Percentiles rank a stretch among this genome's conserved stretches.
phyloP scores from a whole-genome alignment of 306 rosid species.

The Cucurbita ficifolia region DNA sequence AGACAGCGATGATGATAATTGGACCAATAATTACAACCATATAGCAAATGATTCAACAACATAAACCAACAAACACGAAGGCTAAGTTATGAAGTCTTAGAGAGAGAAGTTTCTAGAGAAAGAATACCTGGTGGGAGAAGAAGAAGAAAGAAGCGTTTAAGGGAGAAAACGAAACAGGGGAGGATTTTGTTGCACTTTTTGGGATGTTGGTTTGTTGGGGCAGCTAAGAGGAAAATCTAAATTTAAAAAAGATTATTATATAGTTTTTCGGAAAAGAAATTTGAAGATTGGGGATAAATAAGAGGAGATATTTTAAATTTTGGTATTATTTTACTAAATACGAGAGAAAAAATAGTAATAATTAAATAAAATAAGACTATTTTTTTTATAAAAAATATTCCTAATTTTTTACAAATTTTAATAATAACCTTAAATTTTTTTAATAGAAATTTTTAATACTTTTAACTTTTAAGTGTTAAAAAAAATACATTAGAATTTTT shows the following conservation, averaged over 20 bases:
- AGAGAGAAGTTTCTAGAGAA: neutral
- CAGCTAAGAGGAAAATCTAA: neutral
- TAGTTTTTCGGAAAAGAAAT: neutral
- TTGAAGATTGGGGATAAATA: neutral
- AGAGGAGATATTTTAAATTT: neutral
- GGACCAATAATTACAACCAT: neutral
- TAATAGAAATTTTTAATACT: no score
- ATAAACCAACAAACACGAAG: neutral
- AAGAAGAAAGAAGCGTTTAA: neutral
- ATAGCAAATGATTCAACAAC: neutral
- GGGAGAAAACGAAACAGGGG: slow-evolving; percentile 22
- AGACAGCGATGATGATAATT: neutral
- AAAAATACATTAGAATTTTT: neutral
- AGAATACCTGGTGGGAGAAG: slow-evolving; percentile 12
- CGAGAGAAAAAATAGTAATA: no score
- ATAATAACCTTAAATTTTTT: no score
- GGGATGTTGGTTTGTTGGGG: neutral
- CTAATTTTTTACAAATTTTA: no score
- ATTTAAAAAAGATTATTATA: neutral
- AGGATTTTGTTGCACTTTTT: slow-evolving; percentile 20
- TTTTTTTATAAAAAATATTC: no score
- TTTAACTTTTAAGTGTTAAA: no score
- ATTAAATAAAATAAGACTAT: neutral
- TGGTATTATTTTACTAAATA: no score
- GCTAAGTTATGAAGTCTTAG: neutral